Evolutionary conservation across 371 early-diverging fungal genomes (phyloP), one percentile per base, ranked within the genome.

Genomic region (Mortierella sp.): DNA sequence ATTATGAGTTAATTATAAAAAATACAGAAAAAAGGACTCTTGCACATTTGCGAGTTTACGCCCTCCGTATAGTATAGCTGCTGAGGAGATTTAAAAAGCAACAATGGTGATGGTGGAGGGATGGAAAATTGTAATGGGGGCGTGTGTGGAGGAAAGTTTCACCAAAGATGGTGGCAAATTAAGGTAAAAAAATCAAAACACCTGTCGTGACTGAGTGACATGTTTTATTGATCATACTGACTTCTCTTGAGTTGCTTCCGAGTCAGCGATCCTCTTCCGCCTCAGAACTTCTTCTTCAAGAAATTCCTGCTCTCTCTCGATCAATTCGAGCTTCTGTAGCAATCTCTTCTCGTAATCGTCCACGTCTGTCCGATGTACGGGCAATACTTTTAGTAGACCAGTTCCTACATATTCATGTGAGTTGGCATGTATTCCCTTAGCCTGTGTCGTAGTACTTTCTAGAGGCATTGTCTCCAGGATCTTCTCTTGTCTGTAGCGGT

Each of bases 321-420:
- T 74, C 47, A 65, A n/a, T 38, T 61, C 58, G n/a, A 80, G 58
- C 38, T 69, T 74, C 0, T 63, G 36, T 38, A 24, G 32, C 24
- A 80, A 63, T 45, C 53, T 70, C 4, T 43, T 52, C 40, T 80
- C 81, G n/a, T 80, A 80, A 0, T 80, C 81, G n/a, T 74, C 75
- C 19, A 80, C 65, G 58, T 80, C 75, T 9, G 81, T 80, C 55
- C 81, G 38, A 36, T 75, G 75, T n/a, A 80, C 75, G 9, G 81
- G 81, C 11, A 80, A 41, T 6, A 80, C 75, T 19, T 72, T 74
- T 45, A 80, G 45, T 28, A 80, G 45, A 0, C 74, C 64, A 6
- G 33, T 69, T 4, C 69, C 75, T 15, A 65, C 64, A 9, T 45
- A 10, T 7, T 62, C 62, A 24, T 24, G 19, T 62, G 62, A 10